These are phyloP conservation scores for Apiospora saccharicola DNA, from an alignment of 2,329 filamentous ascomycete genomes.

Conservation along the genomic window DNA sequence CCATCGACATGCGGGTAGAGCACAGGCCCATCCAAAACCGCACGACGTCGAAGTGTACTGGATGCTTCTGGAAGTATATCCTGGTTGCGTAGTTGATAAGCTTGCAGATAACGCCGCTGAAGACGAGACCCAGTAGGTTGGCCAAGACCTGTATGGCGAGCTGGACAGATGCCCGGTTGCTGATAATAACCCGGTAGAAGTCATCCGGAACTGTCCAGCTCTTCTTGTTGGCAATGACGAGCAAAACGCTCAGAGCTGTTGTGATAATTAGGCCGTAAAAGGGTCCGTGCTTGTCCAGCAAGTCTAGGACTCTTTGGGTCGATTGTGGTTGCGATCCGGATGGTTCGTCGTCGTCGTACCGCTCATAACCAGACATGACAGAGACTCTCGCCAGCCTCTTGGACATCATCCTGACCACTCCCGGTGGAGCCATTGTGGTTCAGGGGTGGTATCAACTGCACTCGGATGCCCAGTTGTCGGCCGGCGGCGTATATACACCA, in stretches of 20 bases:
- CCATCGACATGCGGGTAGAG: not conserved
- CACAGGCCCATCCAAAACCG: not conserved
- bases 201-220: no score
- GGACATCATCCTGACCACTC: not conserved
- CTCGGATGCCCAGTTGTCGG: no score
- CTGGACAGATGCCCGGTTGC: not conserved
- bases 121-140: not conserved
- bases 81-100: not conserved
- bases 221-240: not conserved
- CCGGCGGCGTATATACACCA: no score
- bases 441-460: not conserved
- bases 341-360: not conserved
- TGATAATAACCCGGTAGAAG: no score
- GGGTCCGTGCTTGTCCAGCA: not conserved
- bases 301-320: not conserved
- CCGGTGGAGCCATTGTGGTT: not conserved
- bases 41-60: not conserved
- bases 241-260: not conserved
- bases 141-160: not conserved
- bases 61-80: not conserved
- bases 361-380: not conserved
- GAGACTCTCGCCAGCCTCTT: not conserved
- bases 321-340: not conserved
- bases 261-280: not conserved
- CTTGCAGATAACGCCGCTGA: not conserved